Evolutionary conservation across 768 basidiomycete species (phyloP).

Genomic region (Xanthoconium stramineum): DNA sequence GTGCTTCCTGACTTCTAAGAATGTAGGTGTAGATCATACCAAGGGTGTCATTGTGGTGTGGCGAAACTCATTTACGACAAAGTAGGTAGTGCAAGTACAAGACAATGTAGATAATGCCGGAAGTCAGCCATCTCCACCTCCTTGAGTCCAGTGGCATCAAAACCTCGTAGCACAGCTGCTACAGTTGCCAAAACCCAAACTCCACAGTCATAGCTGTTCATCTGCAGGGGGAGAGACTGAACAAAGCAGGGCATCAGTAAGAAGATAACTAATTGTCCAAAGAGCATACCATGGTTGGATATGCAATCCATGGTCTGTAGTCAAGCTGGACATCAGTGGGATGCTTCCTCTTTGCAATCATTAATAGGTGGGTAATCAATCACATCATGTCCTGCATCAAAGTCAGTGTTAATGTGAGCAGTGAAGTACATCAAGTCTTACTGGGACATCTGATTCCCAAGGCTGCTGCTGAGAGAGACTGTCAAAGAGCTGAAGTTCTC

Average conservation of each 20-base stretch:
- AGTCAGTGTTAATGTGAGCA: no score
- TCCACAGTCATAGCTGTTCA: background rate
- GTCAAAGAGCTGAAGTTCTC: constrained; percentile 14
- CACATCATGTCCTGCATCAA: background rate
- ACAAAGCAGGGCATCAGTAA: background rate
- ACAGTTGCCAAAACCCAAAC: constrained; percentile 1
- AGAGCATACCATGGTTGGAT: background rate
- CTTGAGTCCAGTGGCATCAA: background rate
- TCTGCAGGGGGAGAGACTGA: background rate
- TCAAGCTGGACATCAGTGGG: background rate
- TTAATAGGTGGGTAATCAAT: background rate
- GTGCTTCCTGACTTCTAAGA: no score
- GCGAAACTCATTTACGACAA: background rate
- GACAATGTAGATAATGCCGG: background rate
- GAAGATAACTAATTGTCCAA: background rate
- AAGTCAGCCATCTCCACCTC: background rate
- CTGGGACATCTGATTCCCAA: constrained; percentile 1
- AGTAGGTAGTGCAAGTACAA: background rate
- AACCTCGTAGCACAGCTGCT: background rate
- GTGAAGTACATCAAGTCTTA: background rate
- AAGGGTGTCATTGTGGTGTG: no score
- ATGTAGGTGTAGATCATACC: no score
- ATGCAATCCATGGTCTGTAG: background rate
- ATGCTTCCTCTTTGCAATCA: background rate
- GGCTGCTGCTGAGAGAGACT: constrained; percentile 2